phyloP scores from a whole-genome alignment of 2,329 filamentous ascomycete species.

The Clarireedia paspali region DNA sequence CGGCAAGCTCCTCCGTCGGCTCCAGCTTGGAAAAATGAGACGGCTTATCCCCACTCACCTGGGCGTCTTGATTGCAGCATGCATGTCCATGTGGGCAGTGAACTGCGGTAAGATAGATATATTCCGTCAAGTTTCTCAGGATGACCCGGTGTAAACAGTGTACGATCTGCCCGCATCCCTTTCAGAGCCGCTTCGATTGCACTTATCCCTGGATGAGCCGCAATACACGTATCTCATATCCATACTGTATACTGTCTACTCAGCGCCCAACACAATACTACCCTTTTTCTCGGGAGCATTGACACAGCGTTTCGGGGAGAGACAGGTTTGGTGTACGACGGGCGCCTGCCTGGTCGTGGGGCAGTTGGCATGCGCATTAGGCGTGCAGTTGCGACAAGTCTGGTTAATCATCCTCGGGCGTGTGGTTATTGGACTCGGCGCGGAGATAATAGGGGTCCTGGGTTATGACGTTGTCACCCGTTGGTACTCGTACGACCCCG shows the following conservation, averaged over 20 bases:
- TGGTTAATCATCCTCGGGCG: neutral
- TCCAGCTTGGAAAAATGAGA: too few relatives aligned
- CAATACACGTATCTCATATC: constrained; percentile 5
- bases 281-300: constrained; percentile 2
- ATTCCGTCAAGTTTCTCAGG: too few relatives aligned
- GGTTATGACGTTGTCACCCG: too few relatives aligned
- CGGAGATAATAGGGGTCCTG: constrained; percentile 2
- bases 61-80: too few relatives aligned
- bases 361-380: neutral
- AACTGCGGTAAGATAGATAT: too few relatives aligned
- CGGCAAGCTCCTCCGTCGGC: too few relatives aligned
- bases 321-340: neutral
- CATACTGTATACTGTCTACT: constrained; percentile 4
- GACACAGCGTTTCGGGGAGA: neutral
- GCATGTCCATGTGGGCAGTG: too few relatives aligned
- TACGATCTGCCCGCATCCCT: constrained; percentile 8
- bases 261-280: constrained; percentile 3
- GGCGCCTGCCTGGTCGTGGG: neutral
- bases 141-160: neutral
- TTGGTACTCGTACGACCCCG: too few relatives aligned
- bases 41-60: too few relatives aligned
- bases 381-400: neutral
- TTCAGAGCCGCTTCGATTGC: constrained; percentile 1
- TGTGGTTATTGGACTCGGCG: neutral
- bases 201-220: neutral